Evolutionary conservation across 139 green algal genomes (phyloP).

Genomic region (Nannochloris sp.): DNA sequence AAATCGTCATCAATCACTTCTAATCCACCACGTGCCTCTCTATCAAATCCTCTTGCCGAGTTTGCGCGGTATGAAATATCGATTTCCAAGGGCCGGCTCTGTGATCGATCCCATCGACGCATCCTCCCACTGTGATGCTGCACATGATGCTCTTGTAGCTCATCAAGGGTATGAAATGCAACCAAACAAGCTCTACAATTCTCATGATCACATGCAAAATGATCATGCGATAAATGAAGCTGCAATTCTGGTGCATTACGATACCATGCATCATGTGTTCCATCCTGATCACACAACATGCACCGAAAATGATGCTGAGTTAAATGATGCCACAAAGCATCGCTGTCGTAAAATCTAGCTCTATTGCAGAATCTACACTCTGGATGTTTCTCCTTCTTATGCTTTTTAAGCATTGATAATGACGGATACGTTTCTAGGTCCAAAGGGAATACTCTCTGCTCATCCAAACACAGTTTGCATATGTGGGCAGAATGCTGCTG

Average conservation of each 20-base stretch:
- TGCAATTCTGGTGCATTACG: constrained; percentile 12
- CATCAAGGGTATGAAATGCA: constrained; percentile 49
- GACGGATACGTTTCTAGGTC: constrained; percentile 30
- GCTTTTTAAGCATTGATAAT: constrained; percentile 26
- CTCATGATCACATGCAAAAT: constrained; percentile 49
- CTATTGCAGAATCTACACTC: constrained; percentile 53
- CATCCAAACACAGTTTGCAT: constrained; percentile 20
- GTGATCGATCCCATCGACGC: constrained; percentile 43
- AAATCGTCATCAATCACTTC: constrained; percentile 57
- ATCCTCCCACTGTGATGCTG: constrained; percentile 42
- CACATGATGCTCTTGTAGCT: constrained; percentile 44
- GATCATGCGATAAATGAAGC: constrained; percentile 29
- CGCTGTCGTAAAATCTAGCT: constrained; percentile 38
- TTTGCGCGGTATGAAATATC: constrained; percentile 25
- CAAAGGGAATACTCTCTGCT: constrained; percentile 34
- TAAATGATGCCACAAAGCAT: constrained; percentile 52
- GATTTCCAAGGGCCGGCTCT: constrained; percentile 40
- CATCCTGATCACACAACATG: constrained; percentile 45
- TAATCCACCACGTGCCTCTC: constrained; percentile 35
- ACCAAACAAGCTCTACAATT: constrained; percentile 53
- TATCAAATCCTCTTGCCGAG: constrained; percentile 7
- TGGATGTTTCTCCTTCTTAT: constrained; percentile 39
- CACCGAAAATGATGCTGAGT: constrained; percentile 51
- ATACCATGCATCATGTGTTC: constrained; percentile 32
- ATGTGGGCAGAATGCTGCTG: constrained; percentile 22